Conservation (phyloP, 306 rosid species). For the Erythrophleum fordii region DNA sequence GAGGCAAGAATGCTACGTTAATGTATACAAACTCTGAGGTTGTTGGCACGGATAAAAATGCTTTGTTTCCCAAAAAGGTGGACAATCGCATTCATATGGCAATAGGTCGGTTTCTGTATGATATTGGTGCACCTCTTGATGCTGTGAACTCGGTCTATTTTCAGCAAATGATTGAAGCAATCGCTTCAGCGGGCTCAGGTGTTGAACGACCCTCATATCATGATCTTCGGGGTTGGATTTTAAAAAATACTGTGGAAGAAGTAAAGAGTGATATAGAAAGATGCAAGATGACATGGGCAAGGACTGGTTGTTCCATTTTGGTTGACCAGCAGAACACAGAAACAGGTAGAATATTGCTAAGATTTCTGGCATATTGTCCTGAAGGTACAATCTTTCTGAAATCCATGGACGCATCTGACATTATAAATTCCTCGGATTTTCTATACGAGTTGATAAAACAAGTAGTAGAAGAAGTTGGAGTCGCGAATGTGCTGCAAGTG, state of each 20-base stretch:
- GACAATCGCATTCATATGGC: constrained; percentile 69
- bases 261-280: constrained; percentile 66
- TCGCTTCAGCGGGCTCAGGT: constrained; percentile 63
- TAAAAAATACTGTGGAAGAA: constrained; percentile 83
- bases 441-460: constrained; percentile 70
- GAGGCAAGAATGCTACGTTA: constrained; percentile 50
- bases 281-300: constrained; percentile 68
- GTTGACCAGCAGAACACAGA: constrained; percentile 74
- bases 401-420: constrained; percentile 73
- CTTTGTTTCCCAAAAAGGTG: constrained; percentile 41
- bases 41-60: constrained; percentile 46
- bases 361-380: constrained; percentile 67
- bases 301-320: constrained; percentile 82
- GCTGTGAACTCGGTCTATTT: constrained; percentile 82
- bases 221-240: constrained; percentile 83
- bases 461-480: constrained; percentile 83
- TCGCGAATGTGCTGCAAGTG: constrained; percentile 81
- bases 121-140: constrained; percentile 81
- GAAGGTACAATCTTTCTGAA: constrained; percentile 76
- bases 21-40: constrained; percentile 46
- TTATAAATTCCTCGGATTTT: constrained; percentile 50
- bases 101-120: constrained; percentile 83
- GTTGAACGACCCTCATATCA: constrained; percentile 61
- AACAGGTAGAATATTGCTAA: constrained; percentile 51
- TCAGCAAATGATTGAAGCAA: constrained; percentile 81